Base-by-base conservation (phyloP, 1,284 basidiomycete genomes). In the Mycosarcoma mackinlayi region DNA sequence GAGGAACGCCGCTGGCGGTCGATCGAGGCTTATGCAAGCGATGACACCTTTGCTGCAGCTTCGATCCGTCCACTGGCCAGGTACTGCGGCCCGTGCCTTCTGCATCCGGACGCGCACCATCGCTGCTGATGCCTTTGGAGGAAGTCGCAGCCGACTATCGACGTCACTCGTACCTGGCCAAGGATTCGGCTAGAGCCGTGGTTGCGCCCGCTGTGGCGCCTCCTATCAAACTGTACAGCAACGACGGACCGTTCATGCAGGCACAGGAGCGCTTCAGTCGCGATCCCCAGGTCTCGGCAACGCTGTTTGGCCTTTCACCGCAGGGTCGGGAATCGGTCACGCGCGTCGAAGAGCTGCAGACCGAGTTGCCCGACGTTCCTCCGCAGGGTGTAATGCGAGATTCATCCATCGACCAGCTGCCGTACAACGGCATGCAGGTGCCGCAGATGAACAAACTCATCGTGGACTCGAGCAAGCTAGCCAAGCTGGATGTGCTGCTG, bases 391-490 rank as follows among this genome's bases (percentile, higher is more conserved):
- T 98, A 31, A 79, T 95, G 50, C 86, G 85, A 25, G 84, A 83
- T 33, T 92, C 94, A 3, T 86, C 91, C 8, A 76, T 83, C 4
- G 87, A 91, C 73, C 93, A 98, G 81, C 84, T 93, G 13, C 94
- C 94, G 2, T 84, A 88, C 56, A 89, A 93, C 13, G 88, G 88
- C 34, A 94, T 98, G 91, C 90, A 91, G 72, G 91, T 98, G 25
- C 96, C 96, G 3, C 93, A 96, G 73, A 92, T 93, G 63, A 94
- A 97, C 84, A 89, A 96, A 61, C 88, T 99, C 19, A 92, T 99
- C 61, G 93, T 93, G 68, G 96, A 99, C 84, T 98, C 96, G 23
- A 93, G 91, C 56, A 99, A 99, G 85, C 88, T 99, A 35, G 93
- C 94, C 34, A 89, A 92, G 44, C 87, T 99, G 45, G 96, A 99